phyloP scores from a whole-genome alignment of 2,329 filamentous ascomycete genomes.

The Botryotinia convoluta region DNA sequence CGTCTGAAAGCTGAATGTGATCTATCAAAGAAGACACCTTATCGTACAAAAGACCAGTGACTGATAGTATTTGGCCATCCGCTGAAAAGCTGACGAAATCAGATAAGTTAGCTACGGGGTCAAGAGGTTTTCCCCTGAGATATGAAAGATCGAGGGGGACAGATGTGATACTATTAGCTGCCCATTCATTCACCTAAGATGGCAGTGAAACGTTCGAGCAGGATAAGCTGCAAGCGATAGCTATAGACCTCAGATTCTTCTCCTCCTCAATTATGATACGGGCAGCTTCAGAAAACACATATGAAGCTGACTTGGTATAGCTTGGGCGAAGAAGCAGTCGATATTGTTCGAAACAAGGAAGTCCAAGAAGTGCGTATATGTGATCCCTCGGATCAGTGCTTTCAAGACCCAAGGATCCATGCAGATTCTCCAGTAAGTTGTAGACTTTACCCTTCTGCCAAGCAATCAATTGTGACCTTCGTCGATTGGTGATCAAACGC shows the following conservation, averaged over 20 bases:
- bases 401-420: rapidly evolving
- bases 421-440: rapidly evolving
- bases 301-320: background rate
- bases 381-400: background rate
- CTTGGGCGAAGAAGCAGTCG: background rate
- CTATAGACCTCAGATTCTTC: background rate
- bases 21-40: background rate
- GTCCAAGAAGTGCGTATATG: background rate
- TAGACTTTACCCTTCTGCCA: rapidly evolving
- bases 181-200: background rate
- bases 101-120: background rate
- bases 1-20: too few relatives aligned
- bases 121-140: too few relatives aligned
- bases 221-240: background rate
- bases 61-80: background rate
- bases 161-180: too few relatives aligned
- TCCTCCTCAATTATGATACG: background rate
- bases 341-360: background rate
- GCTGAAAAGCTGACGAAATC: background rate
- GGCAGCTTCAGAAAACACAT: background rate
- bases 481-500: too few relatives aligned
- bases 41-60: background rate
- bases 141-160: too few relatives aligned
- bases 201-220: background rate
- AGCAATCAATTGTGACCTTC: rapidly evolving